Evolutionary conservation across 129 eudicot species (phyloP).

Genomic region (Solidago caesia): DNA sequence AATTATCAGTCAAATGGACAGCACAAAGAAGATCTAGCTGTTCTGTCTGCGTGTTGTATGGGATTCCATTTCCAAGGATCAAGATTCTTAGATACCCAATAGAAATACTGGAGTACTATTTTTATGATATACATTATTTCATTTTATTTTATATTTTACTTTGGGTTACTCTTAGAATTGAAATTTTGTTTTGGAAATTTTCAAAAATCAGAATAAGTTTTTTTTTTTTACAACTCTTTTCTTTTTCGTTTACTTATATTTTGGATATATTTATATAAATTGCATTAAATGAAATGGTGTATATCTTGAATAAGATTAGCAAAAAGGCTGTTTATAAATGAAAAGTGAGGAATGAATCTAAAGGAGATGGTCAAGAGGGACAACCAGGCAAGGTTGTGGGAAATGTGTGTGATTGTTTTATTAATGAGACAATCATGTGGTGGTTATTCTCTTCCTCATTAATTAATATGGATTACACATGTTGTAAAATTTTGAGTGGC

Average conservation of each 20-base stretch:
- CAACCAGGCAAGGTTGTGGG: conserved; percentile 33
- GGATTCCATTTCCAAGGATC: conserved; percentile 33
- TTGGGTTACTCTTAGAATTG: background rate
- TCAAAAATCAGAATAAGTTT: background rate
- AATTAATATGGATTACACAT: background rate
- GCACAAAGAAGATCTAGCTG: conserved; percentile 63
- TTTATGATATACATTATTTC: too few relatives aligned
- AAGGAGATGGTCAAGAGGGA: conserved; percentile 21
- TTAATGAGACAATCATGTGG: conserved; percentile 26
- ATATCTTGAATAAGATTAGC: too few relatives aligned
- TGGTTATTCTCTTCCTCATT: conserved; percentile 13
- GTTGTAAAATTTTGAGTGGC: too few relatives aligned
- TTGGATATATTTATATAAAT: too few relatives aligned
- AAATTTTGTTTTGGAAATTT: background rate
- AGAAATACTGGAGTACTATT: background rate
- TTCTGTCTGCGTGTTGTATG: conserved; percentile 49
- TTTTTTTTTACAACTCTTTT: too few relatives aligned
- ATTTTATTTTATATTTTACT: background rate
- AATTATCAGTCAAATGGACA: conserved; percentile 51
- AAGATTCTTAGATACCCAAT: conserved; percentile 39
- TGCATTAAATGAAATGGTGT: too few relatives aligned
- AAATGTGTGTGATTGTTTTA: conserved; percentile 25
- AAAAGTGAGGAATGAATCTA: conserved; percentile 31
- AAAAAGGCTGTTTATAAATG: background rate
- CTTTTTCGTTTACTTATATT: too few relatives aligned